These are phyloP conservation scores for Trichoderma atrobrunneum DNA, from an alignment of 2,329 filamentous ascomycete species.

Conservation along the genomic window DNA sequence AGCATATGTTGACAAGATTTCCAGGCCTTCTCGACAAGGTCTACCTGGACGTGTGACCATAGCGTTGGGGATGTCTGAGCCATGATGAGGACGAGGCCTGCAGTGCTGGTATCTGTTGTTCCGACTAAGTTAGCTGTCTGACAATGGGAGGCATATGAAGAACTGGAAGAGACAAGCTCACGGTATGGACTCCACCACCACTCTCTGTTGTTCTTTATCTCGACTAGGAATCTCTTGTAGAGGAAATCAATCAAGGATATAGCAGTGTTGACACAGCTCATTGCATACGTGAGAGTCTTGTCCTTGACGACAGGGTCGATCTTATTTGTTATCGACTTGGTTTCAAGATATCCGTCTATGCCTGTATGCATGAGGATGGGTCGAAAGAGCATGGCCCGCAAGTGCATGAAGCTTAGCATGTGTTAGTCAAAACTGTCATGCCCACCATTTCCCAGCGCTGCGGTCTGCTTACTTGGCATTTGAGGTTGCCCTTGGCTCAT, in stretches of 20 bases:
- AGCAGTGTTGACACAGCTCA: slow-evolving; percentile 31
- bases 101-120: slow-evolving; percentile 22
- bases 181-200: slow-evolving; percentile 31
- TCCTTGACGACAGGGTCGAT: slow-evolving; percentile 1
- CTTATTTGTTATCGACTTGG: slow-evolving; percentile 2
- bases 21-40: slow-evolving; percentile 9
- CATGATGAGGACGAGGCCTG: slow-evolving; percentile 24
- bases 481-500: not conserved
- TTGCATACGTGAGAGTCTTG: slow-evolving; percentile 28
- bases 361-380: slow-evolving; percentile 27
- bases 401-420: slow-evolving; percentile 14
- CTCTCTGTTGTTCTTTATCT: slow-evolving; percentile 31
- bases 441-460: not conserved
- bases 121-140: not conserved
- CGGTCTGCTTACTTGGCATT: not conserved
- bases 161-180: not conserved
- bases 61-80: slow-evolving; percentile 14
- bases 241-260: slow-evolving; percentile 30
- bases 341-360: slow-evolving; percentile 7
- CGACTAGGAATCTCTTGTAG: slow-evolving; percentile 22
- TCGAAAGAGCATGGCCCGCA: slow-evolving; percentile 23
- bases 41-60: not conserved
- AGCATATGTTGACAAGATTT: not conserved
- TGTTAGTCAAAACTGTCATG: not conserved
- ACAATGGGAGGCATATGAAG: not conserved